phyloP scores from a whole-genome alignment of 441 rosid genomes.

The Euphorbia corollata region DNA sequence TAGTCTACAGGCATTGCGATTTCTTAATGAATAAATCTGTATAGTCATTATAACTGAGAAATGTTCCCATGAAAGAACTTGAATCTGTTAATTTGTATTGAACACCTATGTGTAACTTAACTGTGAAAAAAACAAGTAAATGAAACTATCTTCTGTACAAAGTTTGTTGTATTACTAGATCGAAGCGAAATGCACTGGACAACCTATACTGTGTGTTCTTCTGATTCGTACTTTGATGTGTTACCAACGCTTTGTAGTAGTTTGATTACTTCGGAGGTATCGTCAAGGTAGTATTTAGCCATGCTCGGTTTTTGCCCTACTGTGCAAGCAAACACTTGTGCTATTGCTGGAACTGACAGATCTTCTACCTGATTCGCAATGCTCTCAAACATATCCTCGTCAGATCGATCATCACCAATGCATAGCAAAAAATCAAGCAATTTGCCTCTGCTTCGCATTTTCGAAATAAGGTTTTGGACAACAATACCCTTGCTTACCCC shows the following conservation, averaged over 20 bases:
- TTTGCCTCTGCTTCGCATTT: conserved; percentile 36
- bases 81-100: conserved; percentile 11
- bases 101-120: background rate
- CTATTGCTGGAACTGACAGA: conserved; percentile 32
- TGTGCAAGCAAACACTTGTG: conserved; percentile 66
- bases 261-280: conserved; percentile 44
- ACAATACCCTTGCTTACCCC: conserved; percentile 70
- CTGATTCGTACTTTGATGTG: conserved; percentile 24
- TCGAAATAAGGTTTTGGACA: conserved; percentile 48
- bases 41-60: no score
- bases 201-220: background rate
- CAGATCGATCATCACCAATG: conserved; percentile 79
- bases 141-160: conserved; percentile 9
- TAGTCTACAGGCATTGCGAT: no score
- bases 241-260: conserved; percentile 50
- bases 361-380: conserved; percentile 35
- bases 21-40: no score
- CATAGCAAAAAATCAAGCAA: conserved; percentile 63
- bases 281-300: conserved; percentile 81
- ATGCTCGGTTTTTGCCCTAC: conserved; percentile 82
- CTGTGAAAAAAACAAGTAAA: no score
- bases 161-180: conserved; percentile 11
- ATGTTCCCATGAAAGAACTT: background rate
- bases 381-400: conserved; percentile 77
- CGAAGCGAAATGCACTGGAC: background rate